Conservation (phyloP, 1,284 basidiomycete genomes). For the Gymnopus androsaceus region DNA sequence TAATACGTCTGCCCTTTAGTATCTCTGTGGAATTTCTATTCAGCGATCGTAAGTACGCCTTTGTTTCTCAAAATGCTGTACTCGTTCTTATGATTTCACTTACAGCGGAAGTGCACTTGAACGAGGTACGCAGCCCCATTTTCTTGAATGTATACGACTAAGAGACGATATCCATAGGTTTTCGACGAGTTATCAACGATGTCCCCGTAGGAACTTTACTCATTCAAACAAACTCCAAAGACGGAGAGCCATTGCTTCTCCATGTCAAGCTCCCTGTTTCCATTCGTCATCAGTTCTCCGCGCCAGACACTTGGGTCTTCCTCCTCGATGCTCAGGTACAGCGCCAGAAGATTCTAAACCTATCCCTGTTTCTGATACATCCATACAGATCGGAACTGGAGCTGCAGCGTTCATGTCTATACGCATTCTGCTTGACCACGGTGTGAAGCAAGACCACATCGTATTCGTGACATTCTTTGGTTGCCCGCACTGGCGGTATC, state of each 20-base stretch:
- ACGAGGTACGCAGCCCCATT: slow-evolving; percentile 42
- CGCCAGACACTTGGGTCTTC: slow-evolving; percentile 79
- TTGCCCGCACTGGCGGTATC: slow-evolving; percentile 79
- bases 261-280: slow-evolving; percentile 78
- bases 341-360: neutral
- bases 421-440: slow-evolving; percentile 93
- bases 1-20: slow-evolving; percentile 33
- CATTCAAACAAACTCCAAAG: slow-evolving; percentile 84
- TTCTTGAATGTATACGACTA: neutral
- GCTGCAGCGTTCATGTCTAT: slow-evolving; percentile 97
- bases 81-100: slow-evolving; percentile 14
- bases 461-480: slow-evolving; percentile 89
- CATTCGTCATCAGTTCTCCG: slow-evolving; percentile 65
- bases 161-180: slow-evolving; percentile 43
- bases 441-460: slow-evolving; percentile 83
- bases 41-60: slow-evolving; percentile 66
- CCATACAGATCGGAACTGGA: slow-evolving; percentile 83
- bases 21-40: slow-evolving; percentile 83
- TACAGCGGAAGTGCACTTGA: slow-evolving; percentile 89
- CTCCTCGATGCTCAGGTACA: slow-evolving; percentile 87
- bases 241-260: slow-evolving; percentile 88
- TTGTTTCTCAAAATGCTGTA: neutral
- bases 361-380: neutral
- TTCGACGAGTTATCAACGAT: slow-evolving; percentile 85
- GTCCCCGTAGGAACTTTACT: slow-evolving; percentile 87